Conservation (phyloP, 129 eudicot species). For the Deinandra increscens region DNA sequence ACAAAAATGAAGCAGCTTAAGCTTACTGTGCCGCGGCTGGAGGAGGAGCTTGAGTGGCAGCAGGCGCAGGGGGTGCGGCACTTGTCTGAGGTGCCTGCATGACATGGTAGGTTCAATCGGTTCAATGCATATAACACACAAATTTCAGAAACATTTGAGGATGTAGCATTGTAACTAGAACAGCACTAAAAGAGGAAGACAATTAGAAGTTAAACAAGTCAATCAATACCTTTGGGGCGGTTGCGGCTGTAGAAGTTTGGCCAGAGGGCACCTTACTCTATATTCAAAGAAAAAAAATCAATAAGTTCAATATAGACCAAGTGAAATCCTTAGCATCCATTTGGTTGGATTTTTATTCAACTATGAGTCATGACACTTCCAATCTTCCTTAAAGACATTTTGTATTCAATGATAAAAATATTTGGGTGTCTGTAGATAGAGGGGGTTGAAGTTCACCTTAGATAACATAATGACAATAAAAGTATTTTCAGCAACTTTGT, state of each 20-base stretch:
- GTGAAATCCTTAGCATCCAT: neutral
- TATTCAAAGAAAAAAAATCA: neutral
- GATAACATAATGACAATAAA: constrained; percentile 79
- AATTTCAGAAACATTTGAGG: constrained; percentile 7
- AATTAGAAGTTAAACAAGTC: neutral
- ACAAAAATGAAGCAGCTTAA: constrained; percentile 14
- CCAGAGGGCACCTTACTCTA: constrained; percentile 65
- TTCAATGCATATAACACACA: constrained; percentile 20
- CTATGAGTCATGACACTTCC: neutral
- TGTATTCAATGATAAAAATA: neutral
- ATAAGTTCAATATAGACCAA: neutral
- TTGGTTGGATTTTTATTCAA: neutral
- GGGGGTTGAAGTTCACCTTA: constrained; percentile 44
- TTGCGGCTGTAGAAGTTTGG: constrained; percentile 62
- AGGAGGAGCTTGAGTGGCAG: constrained; percentile 43
- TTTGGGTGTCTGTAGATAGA: neutral
- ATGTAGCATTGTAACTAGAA: neutral
- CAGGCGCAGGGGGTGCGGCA: constrained; percentile 46
- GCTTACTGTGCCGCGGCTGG: constrained; percentile 45
- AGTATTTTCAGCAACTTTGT: constrained; percentile 73
- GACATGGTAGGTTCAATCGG: constrained; percentile 12
- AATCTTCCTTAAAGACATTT: neutral
- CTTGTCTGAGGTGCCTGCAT: constrained; percentile 65
- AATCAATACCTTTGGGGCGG: constrained; percentile 54
- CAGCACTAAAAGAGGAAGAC: neutral